Evolutionary conservation across 371 early-diverging fungal species (phyloP), one percentile per base, ranked within the genome.

Genomic region (Coemansia sp.): DNA sequence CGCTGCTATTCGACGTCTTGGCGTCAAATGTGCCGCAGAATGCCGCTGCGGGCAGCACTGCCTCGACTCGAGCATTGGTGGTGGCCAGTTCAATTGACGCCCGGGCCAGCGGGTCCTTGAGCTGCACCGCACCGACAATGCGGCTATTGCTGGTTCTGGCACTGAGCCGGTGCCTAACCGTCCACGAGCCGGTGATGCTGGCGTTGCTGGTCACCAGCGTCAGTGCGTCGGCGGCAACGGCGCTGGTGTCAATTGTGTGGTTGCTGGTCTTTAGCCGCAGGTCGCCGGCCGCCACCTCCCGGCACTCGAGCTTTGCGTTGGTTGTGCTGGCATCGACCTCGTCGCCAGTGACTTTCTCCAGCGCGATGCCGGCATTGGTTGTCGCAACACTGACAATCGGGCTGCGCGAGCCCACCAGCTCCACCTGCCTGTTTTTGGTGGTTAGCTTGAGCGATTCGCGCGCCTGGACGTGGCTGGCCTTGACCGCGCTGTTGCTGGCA

Each of bases 1-100:
- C 67, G 0, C 35, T 35, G 58, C 58, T 40, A 48, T 60, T 60
- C 0, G 55, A 41, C 2, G 76, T 72, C n/a, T 40, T 60, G 38
- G 43, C 39, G 20, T 76, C 72, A 38, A 76, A 66, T 2, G 30
- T 35, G 38, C 76, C 76, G 26, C 67, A 12, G 51, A 71, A 76
- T n/a, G 33, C 35, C 3, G 41, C 45, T 12, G 66, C 70, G 0
- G 67, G 66, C 57, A 76, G 48, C 11, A 39, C 12, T 1, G 48
- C 67, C 10, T 42, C 45, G 20, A 76, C 63, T 14, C 36, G 36
- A 8, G 57, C 30, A 39, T 70, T 76, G 8, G 53, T 55, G 0
- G 76, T 71, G 9, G 12, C 30, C 1, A 76, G 54, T 3, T 36
- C 35, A 31, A 76, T 63, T 9, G 20, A 38, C n/a, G 66, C 53